phyloP scores from a whole-genome alignment of 2,329 filamentous ascomycete genomes.

The Colletotrichum agaves region DNA sequence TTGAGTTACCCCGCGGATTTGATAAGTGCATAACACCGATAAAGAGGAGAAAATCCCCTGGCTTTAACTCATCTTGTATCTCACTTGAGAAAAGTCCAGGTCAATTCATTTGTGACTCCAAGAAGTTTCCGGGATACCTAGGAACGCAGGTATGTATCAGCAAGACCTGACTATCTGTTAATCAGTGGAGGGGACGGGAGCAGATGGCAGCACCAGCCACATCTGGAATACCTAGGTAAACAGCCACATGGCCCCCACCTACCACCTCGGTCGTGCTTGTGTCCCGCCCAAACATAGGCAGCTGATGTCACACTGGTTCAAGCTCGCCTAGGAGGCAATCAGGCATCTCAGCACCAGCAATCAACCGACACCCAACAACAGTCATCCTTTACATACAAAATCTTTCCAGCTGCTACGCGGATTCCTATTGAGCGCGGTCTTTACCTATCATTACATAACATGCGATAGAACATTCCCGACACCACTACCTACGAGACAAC shows the following conservation, averaged over 20 bases:
- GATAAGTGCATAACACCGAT: not conserved
- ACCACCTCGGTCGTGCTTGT: not conserved
- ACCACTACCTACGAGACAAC: not conserved
- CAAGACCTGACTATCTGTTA: no score
- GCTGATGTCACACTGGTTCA: slow-evolving; percentile 19
- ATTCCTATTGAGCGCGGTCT: not conserved
- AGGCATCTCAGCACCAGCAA: not conserved
- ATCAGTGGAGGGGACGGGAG: no score
- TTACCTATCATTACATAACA: not conserved
- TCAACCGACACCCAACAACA: not conserved
- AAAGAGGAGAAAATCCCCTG: no score
- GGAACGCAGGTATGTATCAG: no score
- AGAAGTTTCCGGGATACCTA: no score
- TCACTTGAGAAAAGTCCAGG: no score
- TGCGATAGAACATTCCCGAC: not conserved
- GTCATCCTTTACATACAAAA: not conserved
- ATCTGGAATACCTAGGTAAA: not conserved
- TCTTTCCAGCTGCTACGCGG: not conserved
- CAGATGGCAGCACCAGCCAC: not conserved
- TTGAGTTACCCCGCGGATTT: slow-evolving; percentile 29
- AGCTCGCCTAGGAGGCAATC: not conserved
- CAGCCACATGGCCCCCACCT: not conserved
- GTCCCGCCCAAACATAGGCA: not conserved
- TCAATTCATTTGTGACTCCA: no score
- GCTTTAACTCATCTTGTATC: no score